These are phyloP conservation scores for Cucumis cinereus DNA, from an alignment of 306 rosid genomes.

Conservation along the genomic window DNA sequence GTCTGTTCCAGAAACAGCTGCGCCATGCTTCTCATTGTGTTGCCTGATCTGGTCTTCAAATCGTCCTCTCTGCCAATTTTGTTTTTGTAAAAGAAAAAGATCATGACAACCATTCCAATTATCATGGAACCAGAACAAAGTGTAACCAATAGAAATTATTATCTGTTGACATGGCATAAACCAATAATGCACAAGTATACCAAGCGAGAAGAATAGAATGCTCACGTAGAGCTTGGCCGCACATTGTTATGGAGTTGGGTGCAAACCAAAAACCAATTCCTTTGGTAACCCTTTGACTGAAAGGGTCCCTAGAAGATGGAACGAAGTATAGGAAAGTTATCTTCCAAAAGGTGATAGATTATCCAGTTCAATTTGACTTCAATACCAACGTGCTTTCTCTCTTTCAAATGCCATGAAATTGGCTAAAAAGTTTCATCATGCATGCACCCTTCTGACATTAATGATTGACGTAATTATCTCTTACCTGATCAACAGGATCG, in stretches of 20 bases:
- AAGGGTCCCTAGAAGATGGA: not conserved
- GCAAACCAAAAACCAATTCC: not conserved
- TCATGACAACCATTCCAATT: not conserved
- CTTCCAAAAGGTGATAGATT: not conserved
- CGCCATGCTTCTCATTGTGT: conserved; percentile 65
- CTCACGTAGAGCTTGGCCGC: not conserved
- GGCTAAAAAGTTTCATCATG: not conserved
- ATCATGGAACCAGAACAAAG: not conserved
- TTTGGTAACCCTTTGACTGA: not conserved
- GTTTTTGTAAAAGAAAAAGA: not conserved
- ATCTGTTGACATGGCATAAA: not conserved
- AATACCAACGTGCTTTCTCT: not conserved
- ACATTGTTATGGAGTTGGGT: not conserved
- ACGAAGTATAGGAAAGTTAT: not conserved
- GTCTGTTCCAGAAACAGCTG: conserved; percentile 21
- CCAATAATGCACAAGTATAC: not conserved
- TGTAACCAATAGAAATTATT: not conserved
- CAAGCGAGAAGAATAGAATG: not conserved
- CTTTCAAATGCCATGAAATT: not conserved
- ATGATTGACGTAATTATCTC: not conserved
- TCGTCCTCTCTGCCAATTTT: conserved; percentile 56
- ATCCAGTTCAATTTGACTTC: not conserved
- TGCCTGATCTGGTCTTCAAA: conserved; percentile 83
- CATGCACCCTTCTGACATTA: not conserved
- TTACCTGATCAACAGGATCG: conserved; percentile 95